phyloP scores from a whole-genome alignment of 768 basidiomycete species.

The Piloderma croceum region DNA sequence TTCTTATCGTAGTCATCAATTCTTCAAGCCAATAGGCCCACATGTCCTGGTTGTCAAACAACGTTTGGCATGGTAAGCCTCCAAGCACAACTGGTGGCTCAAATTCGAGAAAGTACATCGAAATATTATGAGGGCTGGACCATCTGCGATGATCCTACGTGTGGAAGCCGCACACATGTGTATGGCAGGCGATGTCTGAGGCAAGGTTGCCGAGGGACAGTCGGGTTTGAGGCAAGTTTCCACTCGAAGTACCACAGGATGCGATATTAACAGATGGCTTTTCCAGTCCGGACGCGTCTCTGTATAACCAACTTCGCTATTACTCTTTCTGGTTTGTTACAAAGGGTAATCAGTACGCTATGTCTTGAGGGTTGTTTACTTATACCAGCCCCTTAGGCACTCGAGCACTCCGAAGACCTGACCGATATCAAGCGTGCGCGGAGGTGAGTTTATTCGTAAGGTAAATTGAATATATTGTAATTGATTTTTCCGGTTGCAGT shows the following conservation, averaged over 20 bases:
- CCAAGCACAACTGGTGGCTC: constrained; percentile 78
- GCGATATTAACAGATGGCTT: too few relatives aligned
- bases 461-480: too few relatives aligned
- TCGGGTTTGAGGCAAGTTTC: constrained; percentile 68
- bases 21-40: constrained; percentile 56
- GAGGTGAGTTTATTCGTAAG: too few relatives aligned
- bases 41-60: constrained; percentile 63
- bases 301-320: constrained; percentile 90
- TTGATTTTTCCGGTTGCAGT: too few relatives aligned
- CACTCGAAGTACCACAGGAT: too few relatives aligned
- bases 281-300: constrained; percentile 75
- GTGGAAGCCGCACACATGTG: constrained; percentile 80
- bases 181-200: constrained; percentile 81
- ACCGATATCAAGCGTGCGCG: too few relatives aligned
- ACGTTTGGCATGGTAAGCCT: constrained; percentile 55
- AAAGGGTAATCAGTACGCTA: too few relatives aligned
- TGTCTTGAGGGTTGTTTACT: too few relatives aligned
- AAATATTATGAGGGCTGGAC: constrained; percentile 89
- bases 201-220: constrained; percentile 60
- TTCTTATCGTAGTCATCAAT: constrained; percentile 67
- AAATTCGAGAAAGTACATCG: constrained; percentile 70
- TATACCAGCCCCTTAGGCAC: too few relatives aligned
- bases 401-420: too few relatives aligned
- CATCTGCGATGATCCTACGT: constrained; percentile 81
- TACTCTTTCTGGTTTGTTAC: constrained; percentile 74